phyloP scores from a whole-genome alignment of 306 rosid species.

The Mimosa pudica region DNA sequence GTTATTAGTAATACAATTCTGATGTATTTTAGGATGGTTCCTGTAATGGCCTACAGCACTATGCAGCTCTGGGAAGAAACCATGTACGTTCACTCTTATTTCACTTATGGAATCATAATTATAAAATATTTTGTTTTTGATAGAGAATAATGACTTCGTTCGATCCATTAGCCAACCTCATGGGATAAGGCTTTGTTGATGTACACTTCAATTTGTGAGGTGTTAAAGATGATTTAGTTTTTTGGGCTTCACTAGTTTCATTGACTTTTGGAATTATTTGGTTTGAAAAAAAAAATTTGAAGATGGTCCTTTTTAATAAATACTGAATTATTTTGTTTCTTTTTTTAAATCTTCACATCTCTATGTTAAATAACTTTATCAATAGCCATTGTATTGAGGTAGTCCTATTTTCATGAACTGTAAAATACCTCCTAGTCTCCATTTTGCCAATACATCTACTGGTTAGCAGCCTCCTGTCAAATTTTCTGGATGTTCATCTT shows the following conservation, averaged over 20 bases:
- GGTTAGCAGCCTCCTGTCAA: conserved; percentile 11
- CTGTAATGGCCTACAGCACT: conserved; percentile 92
- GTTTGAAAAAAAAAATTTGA: conserved; percentile 8
- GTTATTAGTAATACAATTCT: conserved; percentile 31
- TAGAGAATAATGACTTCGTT: too few relatives aligned
- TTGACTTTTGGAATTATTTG: conserved; percentile 1
- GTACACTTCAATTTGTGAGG: conserved; percentile 13
- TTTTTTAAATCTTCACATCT: background rate
- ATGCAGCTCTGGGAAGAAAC: conserved; percentile 88
- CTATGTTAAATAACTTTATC: background rate
- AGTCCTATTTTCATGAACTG: conserved; percentile 8
- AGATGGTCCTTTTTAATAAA: background rate
- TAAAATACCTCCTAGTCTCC: background rate
- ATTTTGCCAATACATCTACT: background rate
- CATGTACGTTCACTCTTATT: conserved; percentile 51
- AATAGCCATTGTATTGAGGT: background rate
- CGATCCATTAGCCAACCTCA: too few relatives aligned
- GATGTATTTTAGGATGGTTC: conserved; percentile 72
- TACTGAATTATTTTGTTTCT: background rate
- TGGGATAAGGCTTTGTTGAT: too few relatives aligned
- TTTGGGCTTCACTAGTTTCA: background rate
- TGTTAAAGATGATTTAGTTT: conserved; percentile 5
- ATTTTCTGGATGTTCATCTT: conserved; percentile 5
- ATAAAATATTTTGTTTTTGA: background rate
- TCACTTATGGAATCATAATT: conserved; percentile 7